phyloP scores from a whole-genome alignment of 768 basidiomycete genomes.

The Saitozyma sp. region DNA sequence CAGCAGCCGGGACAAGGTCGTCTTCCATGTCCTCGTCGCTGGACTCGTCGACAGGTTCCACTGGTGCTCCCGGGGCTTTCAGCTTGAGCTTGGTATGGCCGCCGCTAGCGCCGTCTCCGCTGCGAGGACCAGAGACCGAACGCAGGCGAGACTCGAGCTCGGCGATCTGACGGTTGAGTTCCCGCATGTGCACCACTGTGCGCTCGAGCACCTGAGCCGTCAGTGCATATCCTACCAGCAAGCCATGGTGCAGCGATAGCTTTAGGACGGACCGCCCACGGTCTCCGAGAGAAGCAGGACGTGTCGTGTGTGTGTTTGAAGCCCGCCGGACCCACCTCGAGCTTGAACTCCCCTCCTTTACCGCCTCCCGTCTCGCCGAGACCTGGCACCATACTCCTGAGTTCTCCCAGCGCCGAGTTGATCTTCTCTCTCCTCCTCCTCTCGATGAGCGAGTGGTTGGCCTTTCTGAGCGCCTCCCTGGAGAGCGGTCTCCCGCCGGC shows the following conservation, averaged over 20 bases:
- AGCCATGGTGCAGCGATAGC: neutral
- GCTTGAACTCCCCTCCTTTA: constrained; percentile 84
- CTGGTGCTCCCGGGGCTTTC: no score
- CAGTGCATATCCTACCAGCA: neutral
- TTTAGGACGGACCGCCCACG: neutral
- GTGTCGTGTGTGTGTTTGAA: neutral
- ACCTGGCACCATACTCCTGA: constrained; percentile 74
- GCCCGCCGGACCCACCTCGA: constrained; percentile 62
- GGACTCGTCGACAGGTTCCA: no score
- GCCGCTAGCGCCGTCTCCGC: no score
- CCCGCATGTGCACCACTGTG: constrained; percentile 75
- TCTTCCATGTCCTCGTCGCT: no score
- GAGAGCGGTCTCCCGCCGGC: neutral
- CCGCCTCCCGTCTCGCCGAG: constrained; percentile 57
- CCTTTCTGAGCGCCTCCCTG: constrained; percentile 79
- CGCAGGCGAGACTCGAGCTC: constrained; percentile 52
- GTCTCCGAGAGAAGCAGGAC: neutral
- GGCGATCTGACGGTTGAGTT: constrained; percentile 63
- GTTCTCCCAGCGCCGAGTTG: constrained; percentile 78
- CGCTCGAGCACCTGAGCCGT: constrained; percentile 60
- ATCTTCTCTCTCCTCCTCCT: constrained; percentile 92
- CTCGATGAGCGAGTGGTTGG: constrained; percentile 94
- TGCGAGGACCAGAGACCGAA: no score
- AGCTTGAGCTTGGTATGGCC: no score
- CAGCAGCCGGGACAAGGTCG: no score